These are phyloP conservation scores for Ceriops decandra DNA, from an alignment of 345 rosid genomes.

Conservation along the genomic window DNA sequence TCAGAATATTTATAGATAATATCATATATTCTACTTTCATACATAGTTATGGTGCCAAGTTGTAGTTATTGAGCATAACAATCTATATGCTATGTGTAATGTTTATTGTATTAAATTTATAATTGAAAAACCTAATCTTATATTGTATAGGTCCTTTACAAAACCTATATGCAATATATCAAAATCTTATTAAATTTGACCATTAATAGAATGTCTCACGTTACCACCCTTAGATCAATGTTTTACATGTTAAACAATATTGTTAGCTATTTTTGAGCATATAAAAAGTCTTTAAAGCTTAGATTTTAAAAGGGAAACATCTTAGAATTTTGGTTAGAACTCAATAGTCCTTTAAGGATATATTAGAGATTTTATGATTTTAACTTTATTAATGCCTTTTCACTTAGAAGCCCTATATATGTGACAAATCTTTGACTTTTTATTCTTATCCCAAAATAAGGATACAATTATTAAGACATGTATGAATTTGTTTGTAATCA, in stretches of 20 bases:
- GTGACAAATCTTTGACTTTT: neutral
- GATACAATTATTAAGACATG: slow-evolving; percentile 4
- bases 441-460: neutral
- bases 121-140: neutral
- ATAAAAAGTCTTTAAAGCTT: neutral
- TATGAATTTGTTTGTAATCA: neutral
- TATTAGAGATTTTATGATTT: neutral
- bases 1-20: neutral
- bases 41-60: neutral
- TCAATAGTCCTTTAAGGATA: neutral
- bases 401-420: neutral
- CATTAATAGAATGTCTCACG: no score
- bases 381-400: neutral
- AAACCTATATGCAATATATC: no score
- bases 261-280: no score
- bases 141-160: neutral
- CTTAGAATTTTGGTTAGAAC: neutral
- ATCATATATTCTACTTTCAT: neutral
- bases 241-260: no score
- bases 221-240: no score
- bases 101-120: neutral
- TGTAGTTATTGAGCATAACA: neutral
- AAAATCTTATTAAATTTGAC: no score
- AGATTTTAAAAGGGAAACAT: neutral
- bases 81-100: neutral